A percentile compares a stretch with the other conserved stretches of the same genome.
phyloP scores from a whole-genome alignment of 192 early-diverging fungal genomes.

The Gigaspora rosea region DNA sequence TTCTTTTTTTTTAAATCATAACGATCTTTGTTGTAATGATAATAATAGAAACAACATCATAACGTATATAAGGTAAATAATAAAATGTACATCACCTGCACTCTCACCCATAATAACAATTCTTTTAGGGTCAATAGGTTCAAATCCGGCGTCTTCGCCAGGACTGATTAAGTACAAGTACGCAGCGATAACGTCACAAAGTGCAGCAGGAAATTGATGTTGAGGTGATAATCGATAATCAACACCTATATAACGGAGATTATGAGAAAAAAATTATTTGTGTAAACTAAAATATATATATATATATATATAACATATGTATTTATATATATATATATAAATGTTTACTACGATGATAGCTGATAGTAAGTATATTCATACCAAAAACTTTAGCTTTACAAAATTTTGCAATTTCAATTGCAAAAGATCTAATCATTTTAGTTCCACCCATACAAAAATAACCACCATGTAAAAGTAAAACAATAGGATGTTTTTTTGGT shows the following conservation, averaged over 20 bases:
- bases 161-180: conserved; percentile 63
- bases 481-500: not conserved
- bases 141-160: conserved; percentile 31
- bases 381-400: no score
- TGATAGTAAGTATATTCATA: no score
- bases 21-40: no score
- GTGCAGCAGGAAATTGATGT: conserved; percentile 73
- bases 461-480: not conserved
- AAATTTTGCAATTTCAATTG: no score
- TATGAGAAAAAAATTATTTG: no score
- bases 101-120: conserved; percentile 63
- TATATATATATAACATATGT: no score
- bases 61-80: no score
- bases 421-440: no score
- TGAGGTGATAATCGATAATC: conserved; percentile 84
- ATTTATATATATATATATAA: not conserved
- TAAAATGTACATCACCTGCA: no score
- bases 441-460: not conserved
- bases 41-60: no score
- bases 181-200: conserved; percentile 74
- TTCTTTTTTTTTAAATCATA: no score
- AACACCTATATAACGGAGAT: conserved; percentile 30
- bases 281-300: not conserved
- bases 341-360: no score
- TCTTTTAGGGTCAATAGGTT: conserved; percentile 43